phyloP scores from a whole-genome alignment of 2,329 filamentous ascomycete species.

The Aspergillus tubingensis region DNA sequence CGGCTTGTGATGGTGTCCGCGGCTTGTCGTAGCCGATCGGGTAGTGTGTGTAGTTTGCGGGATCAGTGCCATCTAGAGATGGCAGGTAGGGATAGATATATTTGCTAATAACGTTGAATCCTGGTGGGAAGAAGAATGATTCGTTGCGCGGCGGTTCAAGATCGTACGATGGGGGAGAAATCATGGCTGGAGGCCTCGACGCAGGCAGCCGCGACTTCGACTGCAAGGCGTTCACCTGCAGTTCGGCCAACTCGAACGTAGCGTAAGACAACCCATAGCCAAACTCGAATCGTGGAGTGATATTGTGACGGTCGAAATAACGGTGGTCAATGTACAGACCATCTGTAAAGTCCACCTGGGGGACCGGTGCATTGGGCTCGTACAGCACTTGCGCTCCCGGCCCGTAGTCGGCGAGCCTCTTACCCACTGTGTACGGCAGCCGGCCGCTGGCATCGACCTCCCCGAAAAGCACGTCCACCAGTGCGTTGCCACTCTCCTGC shows the following conservation, averaged over 20 bases:
- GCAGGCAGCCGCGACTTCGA: slow-evolving; percentile 52
- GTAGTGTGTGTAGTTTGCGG: slow-evolving; percentile 48
- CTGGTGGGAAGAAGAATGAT: slow-evolving; percentile 62
- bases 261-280: slow-evolving; percentile 86
- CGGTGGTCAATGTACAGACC: slow-evolving; percentile 89
- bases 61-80: slow-evolving; percentile 50
- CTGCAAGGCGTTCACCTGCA: slow-evolving; percentile 51
- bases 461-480: slow-evolving; percentile 78
- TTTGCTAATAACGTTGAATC: slow-evolving; percentile 63
- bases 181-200: slow-evolving; percentile 42
- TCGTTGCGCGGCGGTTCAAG: slow-evolving; percentile 56
- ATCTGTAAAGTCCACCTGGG: slow-evolving; percentile 81
- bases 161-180: slow-evolving; percentile 58
- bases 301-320: slow-evolving; percentile 75
- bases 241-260: slow-evolving; percentile 63
- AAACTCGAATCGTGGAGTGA: slow-evolving; percentile 79
- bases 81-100: slow-evolving; percentile 74
- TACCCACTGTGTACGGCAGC: slow-evolving; percentile 84
- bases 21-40: slow-evolving; percentile 57
- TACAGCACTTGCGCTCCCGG: slow-evolving; percentile 69
- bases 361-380: slow-evolving; percentile 66
- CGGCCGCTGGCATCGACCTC: slow-evolving; percentile 76
- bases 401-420: slow-evolving; percentile 73
- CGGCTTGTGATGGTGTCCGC: slow-evolving; percentile 61
- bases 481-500: slow-evolving; percentile 80